Percentiles rank a stretch among this genome's conserved stretches.
Conservation (phyloP, 257 asterid species). For the Przewalskia tangutica region DNA sequence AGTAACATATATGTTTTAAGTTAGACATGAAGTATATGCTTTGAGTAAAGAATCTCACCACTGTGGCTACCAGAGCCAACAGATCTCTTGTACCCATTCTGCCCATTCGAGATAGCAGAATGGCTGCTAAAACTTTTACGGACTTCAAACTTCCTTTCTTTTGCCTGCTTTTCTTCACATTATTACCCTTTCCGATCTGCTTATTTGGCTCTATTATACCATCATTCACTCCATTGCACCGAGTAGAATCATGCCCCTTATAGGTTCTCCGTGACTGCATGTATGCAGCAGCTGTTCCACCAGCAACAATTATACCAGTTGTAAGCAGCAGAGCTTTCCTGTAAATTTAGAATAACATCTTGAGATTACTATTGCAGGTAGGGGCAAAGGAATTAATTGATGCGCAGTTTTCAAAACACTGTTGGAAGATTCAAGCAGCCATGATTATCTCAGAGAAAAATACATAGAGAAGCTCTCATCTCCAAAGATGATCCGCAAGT, state of each 20-base stretch:
- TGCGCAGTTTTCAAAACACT: neutral
- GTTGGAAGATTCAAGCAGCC: neutral
- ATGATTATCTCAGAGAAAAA: too few relatives aligned
- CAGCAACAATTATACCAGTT: conserved; percentile 79
- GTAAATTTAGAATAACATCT: conserved; percentile 8
- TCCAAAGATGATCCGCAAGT: too few relatives aligned
- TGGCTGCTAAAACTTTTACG: conserved; percentile 79
- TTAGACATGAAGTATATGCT: neutral
- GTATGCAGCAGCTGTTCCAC: conserved; percentile 90
- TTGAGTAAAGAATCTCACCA: conserved; percentile 49
- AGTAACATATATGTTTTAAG: neutral
- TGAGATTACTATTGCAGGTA: neutral
- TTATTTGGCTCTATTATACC: conserved; percentile 27
- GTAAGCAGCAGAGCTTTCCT: conserved; percentile 82
- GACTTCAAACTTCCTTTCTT: conserved; percentile 81
- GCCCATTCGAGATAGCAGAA: conserved; percentile 84
- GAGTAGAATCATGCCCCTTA: conserved; percentile 29
- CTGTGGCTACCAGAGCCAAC: conserved; percentile 71
- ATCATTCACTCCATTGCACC: conserved; percentile 39
- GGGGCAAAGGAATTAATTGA: neutral
- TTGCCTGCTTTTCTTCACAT: conserved; percentile 61
- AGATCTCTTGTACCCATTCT: conserved; percentile 64
- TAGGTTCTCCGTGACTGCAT: conserved; percentile 48
- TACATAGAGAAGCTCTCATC: too few relatives aligned
- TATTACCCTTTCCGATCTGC: conserved; percentile 36